Conservation (phyloP, 192 early-diverging fungal species). For the Entrophospora sp. region DNA sequence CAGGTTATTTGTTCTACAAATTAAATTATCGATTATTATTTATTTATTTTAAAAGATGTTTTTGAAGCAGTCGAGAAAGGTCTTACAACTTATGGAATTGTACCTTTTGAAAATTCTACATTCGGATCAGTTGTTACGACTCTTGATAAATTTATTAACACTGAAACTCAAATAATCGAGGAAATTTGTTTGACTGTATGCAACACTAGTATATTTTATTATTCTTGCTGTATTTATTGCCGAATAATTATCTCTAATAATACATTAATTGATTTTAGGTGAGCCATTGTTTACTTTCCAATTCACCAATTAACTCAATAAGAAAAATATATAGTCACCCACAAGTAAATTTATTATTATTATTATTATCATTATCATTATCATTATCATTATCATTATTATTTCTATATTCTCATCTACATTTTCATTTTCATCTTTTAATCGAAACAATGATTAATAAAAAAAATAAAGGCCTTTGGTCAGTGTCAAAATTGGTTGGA, state of each 20-base stretch:
- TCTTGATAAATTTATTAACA: slow-evolving; percentile 66
- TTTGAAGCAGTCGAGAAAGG: slow-evolving; percentile 69
- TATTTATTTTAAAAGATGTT: slow-evolving; percentile 45
- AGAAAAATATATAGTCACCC: slow-evolving; percentile 70
- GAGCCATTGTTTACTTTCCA: slow-evolving; percentile 73
- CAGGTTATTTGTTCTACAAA: not conserved
- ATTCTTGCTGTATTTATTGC: not conserved
- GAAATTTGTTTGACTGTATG: slow-evolving; percentile 66
- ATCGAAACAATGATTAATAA: not conserved
- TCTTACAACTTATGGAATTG: slow-evolving; percentile 75
- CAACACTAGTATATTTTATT: not conserved
- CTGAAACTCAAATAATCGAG: slow-evolving; percentile 60
- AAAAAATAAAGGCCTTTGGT: slow-evolving; percentile 56
- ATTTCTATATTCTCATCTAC: slow-evolving; percentile 31
- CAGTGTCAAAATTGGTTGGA: slow-evolving; percentile 73
- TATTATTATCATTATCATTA: not conserved
- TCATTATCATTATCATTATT: slow-evolving; percentile 7
- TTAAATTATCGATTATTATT: not conserved
- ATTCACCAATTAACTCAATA: slow-evolving; percentile 53
- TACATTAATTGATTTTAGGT: slow-evolving; percentile 28
- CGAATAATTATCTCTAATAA: not conserved
- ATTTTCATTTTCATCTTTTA: slow-evolving; percentile 23
- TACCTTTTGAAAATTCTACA: slow-evolving; percentile 94
- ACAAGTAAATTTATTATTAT: slow-evolving; percentile 33
- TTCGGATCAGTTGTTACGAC: slow-evolving; percentile 80